These are phyloP conservation scores for Geotrichum restrictum DNA, from an alignment of 1,139 yeast species.

Conservation along the genomic window DNA sequence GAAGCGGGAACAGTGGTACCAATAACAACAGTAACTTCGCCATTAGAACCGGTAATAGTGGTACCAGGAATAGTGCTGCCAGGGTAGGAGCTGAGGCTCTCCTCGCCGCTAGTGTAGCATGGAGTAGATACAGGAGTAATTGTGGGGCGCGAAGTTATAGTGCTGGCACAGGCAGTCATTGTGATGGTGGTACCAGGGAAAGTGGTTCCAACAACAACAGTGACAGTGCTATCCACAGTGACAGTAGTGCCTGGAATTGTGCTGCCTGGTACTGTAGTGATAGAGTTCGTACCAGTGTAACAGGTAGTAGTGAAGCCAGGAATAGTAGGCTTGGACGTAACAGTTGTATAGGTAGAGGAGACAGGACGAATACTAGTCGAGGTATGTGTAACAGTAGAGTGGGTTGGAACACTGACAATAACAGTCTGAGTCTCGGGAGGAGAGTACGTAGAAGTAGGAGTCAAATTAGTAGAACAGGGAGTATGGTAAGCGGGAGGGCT, in stretches of 20 bases:
- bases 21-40: slow-evolving; percentile 9
- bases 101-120: slow-evolving; percentile 8
- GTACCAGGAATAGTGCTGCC: slow-evolving; percentile 15
- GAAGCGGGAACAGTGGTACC: slow-evolving; percentile 16
- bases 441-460: background rate
- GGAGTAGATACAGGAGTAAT: slow-evolving; percentile 8
- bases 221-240: slow-evolving; percentile 1
- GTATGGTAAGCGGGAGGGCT: background rate
- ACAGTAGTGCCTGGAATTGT: slow-evolving; percentile 5
- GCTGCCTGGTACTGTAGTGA: slow-evolving; percentile 11
- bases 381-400: slow-evolving; percentile 7
- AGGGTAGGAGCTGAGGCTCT: slow-evolving; percentile 8
- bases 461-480: slow-evolving; percentile 1
- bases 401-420: slow-evolving; percentile 8
- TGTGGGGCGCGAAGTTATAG: slow-evolving; percentile 5
- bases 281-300: slow-evolving; percentile 4
- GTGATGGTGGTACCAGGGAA: slow-evolving; percentile 13
- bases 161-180: slow-evolving; percentile 13
- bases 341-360: background rate
- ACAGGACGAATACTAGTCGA: slow-evolving; percentile 11
- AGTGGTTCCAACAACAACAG: slow-evolving; percentile 6
- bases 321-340: slow-evolving; percentile 9
- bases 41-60: slow-evolving; percentile 14
- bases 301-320: slow-evolving; percentile 16
- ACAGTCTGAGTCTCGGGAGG: slow-evolving; percentile 17